Base-by-base conservation (phyloP, 768 basidiomycete species). In the Xerocomellus intermedius region DNA sequence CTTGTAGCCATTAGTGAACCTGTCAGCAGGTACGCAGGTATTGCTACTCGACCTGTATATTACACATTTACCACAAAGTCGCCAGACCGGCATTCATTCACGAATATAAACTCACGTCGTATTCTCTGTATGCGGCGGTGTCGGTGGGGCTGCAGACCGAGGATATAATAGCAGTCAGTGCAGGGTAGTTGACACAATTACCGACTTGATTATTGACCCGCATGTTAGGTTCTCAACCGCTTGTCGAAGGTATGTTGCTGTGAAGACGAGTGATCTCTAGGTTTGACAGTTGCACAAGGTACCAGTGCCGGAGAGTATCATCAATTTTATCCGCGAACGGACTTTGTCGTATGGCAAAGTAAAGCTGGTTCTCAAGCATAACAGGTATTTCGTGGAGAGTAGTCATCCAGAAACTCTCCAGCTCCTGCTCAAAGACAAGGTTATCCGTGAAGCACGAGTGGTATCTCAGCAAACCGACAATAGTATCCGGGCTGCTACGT, bases 331-430 rank as follows among this genome's bases (percentile, higher is more conserved):
- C 63, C 86, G 91, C 63, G 89, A 92, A 58, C 90, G 95, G 60
- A 99, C 97, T 0, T 73, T 94, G 52, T 97, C 95, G 49, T 98
- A 98, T 64, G 97, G 97, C 49, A 99, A 99, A 76, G 92, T 98
- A 70, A 96, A 98, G 67, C 85, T 99, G 45, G 97, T 99, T 8
- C 77, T 99, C 61, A 98, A 99, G 70, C 90, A 98, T 70, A 98
- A 98, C 79, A 91, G 89, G 64, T 98, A 98, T 72, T 98, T 83
- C 64, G 92, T 99, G 64, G 97, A 99, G 71, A 96, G 94, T 28
- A 89, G 85, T 60, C 92, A 97, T 64, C 94, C 95, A 2, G 95
- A 98, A 52, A 94, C 93, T 12, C 79, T 98, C 26, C 90, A 97
- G 64, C 75, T 85, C 19, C 76, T 98, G 33, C 79, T 99, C 41